Evolutionary conservation across 352 stramenopile genomes (phyloP).

Genomic region (Pythium folliculosum): DNA sequence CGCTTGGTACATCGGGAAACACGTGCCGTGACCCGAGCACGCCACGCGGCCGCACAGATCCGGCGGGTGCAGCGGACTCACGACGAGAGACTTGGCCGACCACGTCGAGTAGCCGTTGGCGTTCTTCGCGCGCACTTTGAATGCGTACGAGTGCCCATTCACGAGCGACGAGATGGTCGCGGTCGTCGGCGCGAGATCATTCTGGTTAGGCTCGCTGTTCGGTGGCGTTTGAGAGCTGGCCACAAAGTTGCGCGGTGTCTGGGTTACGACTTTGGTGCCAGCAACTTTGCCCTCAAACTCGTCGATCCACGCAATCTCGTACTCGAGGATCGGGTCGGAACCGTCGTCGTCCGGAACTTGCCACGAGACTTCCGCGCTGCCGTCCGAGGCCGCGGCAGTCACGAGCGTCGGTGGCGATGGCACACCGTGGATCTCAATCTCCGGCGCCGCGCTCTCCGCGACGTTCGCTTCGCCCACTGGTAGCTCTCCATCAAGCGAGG

Average conservation of each 20-base stretch:
- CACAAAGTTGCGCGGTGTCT: conserved; percentile 28
- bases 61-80: conserved; percentile 69
- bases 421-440: conserved; percentile 48
- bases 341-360: conserved; percentile 66
- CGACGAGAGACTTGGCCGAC: conserved; percentile 69
- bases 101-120: conserved; percentile 63
- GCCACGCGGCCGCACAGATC: conserved; percentile 65
- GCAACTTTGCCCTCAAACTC: conserved; percentile 44
- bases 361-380: conserved; percentile 62
- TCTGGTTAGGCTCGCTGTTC: conserved; percentile 2
- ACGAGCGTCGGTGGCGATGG: conserved; percentile 67
- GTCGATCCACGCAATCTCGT: conserved; percentile 68
- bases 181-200: conserved; percentile 37
- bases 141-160: conserved; percentile 68
- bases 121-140: conserved; percentile 73
- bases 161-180: conserved; percentile 44
- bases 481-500: background rate
- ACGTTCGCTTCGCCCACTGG: background rate
- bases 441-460: background rate
- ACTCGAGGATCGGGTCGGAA: conserved; percentile 53
- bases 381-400: conserved; percentile 50
- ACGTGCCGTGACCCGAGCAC: conserved; percentile 67
- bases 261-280: conserved; percentile 43
- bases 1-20: conserved; percentile 65
- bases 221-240: background rate